Conservation (phyloP, 139 green algal genomes). For the Marvania coccoides region DNA sequence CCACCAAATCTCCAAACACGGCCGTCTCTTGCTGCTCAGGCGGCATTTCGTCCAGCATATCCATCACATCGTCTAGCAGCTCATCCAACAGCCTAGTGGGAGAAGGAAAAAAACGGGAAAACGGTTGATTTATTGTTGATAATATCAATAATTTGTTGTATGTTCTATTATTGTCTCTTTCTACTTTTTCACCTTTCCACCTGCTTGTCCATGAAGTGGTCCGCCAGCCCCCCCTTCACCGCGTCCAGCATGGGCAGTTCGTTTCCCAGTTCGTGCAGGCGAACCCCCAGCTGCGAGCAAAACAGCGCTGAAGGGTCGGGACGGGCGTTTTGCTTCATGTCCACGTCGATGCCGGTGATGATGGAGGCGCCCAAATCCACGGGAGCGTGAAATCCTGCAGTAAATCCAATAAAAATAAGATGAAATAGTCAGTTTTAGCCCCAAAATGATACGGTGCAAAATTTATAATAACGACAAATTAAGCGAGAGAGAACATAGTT, state of each 20-base stretch:
- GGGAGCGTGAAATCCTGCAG: slow-evolving; percentile 53
- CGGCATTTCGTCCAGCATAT: slow-evolving; percentile 28
- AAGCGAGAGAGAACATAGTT: too few relatives aligned
- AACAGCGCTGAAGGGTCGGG: slow-evolving; percentile 57
- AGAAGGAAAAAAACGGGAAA: neutral
- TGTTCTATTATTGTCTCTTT: too few relatives aligned
- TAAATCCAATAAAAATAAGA: too few relatives aligned
- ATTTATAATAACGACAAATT: too few relatives aligned
- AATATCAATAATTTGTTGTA: too few relatives aligned
- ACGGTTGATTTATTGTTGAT: neutral
- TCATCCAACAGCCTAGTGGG: slow-evolving; percentile 44
- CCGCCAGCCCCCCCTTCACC: slow-evolving; percentile 30
- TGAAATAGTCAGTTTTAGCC: too few relatives aligned
- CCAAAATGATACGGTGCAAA: too few relatives aligned
- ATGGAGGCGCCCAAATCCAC: slow-evolving; percentile 86
- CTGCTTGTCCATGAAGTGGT: slow-evolving; percentile 21
- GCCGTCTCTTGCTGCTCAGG: slow-evolving; percentile 17
- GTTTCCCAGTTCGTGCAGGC: slow-evolving; percentile 37
- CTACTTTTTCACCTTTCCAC: too few relatives aligned
- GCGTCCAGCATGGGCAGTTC: slow-evolving; percentile 60
- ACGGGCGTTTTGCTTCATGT: slow-evolving; percentile 29
- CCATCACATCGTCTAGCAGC: slow-evolving; percentile 53
- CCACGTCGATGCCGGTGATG: slow-evolving; percentile 53
- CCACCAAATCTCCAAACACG: slow-evolving; percentile 14
- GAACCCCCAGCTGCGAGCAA: slow-evolving; percentile 51